These are phyloP conservation scores for Zygotorulaspora danielsina DNA, from an alignment of 805 yeast species.

Conservation along the genomic window DNA sequence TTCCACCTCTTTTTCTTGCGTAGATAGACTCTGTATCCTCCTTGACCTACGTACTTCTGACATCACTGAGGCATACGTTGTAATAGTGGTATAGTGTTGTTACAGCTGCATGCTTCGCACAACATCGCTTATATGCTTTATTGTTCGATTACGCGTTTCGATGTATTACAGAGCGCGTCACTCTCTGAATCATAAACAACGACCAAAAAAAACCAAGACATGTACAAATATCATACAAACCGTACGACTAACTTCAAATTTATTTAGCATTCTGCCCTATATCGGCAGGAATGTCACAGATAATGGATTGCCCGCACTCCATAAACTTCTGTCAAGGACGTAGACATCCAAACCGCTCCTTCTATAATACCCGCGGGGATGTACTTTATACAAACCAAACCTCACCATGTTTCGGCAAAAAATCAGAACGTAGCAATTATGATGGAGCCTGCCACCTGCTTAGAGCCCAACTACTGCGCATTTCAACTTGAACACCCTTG, in stretches of 20 bases:
- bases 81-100: too few species aligned
- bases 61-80: slow-evolving; percentile 21
- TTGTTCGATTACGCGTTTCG: slow-evolving; percentile 4
- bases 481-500: too few species aligned
- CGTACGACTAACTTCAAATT: not conserved
- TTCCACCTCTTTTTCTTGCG: slow-evolving; percentile 4
- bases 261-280: not conserved
- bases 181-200: not conserved
- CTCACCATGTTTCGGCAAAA: not conserved
- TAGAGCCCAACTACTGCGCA: not conserved
- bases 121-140: too few species aligned
- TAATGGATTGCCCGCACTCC: too few species aligned
- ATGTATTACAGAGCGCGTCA: not conserved
- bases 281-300: not conserved
- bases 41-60: slow-evolving; percentile 39
- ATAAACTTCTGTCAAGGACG: not conserved
- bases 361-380: slow-evolving; percentile 1
- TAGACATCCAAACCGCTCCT: not conserved
- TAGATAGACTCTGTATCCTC: slow-evolving; percentile 22
- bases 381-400: not conserved
- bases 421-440: not conserved
- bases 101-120: too few species aligned
- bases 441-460: not conserved
- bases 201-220: not conserved
- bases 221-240: not conserved